phyloP scores from a whole-genome alignment of 2,329 filamentous ascomycete species.

The Stemphylium lycopersici region DNA sequence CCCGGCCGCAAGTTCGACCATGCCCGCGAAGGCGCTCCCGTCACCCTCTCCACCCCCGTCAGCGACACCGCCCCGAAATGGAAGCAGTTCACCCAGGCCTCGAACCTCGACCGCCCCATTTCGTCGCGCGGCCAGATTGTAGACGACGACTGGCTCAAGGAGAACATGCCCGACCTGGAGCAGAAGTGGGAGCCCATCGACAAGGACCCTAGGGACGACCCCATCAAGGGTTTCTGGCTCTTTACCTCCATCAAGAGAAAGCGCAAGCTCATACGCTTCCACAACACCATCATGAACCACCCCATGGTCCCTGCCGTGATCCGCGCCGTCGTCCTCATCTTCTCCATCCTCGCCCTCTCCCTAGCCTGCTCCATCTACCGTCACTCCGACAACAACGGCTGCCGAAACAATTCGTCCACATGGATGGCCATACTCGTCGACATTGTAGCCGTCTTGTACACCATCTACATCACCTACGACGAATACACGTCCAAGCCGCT shows the following conservation, averaged over 20 bases:
- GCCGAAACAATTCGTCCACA: conserved; percentile 65
- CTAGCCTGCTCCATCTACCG: conserved; percentile 77
- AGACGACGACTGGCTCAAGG: conserved; percentile 55
- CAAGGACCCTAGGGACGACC: conserved; percentile 57
- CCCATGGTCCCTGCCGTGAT: conserved; percentile 85
- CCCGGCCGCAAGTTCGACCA: conserved; percentile 50
- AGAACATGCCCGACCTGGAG: conserved; percentile 56
- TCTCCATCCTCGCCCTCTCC: conserved; percentile 78
- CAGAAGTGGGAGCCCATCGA: conserved; percentile 62
- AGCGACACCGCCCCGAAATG: conserved; percentile 47
- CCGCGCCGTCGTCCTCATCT: conserved; percentile 80
- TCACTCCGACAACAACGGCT: conserved; percentile 44
- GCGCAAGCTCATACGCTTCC: conserved; percentile 65
- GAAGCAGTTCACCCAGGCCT: conserved; percentile 46
- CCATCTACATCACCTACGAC: conserved; percentile 92
- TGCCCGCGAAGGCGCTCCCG: conserved; percentile 45
- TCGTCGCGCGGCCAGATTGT: conserved; percentile 46
- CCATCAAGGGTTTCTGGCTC: conserved; percentile 57
- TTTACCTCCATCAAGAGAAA: conserved; percentile 56
- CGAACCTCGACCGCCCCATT: conserved; percentile 35
- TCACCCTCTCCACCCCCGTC: conserved; percentile 44
- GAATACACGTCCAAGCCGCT: conserved; percentile 95
- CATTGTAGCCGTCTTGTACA: conserved; percentile 85
- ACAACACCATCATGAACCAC: conserved; percentile 75
- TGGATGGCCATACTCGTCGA: conserved; percentile 91